A percentile compares a stretch with the other conserved stretches of the same genome.
phyloP scores from a whole-genome alignment of 2,329 filamentous ascomycete species.

The Xylaria sp. region DNA sequence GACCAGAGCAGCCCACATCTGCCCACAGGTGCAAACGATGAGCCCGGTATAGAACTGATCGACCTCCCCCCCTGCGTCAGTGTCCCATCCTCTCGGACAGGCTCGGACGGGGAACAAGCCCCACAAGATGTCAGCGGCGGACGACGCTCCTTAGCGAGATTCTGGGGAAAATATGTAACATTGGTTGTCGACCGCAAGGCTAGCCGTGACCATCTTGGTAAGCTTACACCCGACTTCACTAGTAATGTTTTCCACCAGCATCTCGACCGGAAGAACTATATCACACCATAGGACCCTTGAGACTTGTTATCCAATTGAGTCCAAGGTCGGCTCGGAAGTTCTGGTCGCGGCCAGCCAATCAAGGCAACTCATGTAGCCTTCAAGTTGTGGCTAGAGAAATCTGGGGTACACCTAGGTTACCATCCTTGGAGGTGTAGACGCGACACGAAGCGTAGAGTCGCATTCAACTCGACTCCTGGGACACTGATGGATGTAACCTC shows the following conservation, averaged over 20 bases:
- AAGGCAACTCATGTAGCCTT: slow-evolving; percentile 23
- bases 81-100: slow-evolving; percentile 25
- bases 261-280: not conserved
- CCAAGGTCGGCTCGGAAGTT: slow-evolving; percentile 21
- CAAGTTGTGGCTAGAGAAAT: slow-evolving; percentile 24
- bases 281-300: not conserved
- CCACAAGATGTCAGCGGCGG: not conserved
- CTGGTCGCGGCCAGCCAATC: slow-evolving; percentile 21
- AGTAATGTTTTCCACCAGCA: slow-evolving; percentile 1
- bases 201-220: slow-evolving; percentile 61
- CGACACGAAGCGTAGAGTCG: slow-evolving; percentile 1
- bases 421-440: slow-evolving; percentile 11
- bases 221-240: slow-evolving; percentile 22
- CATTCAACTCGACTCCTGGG: slow-evolving; percentile 6
- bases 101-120: slow-evolving; percentile 8
- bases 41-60: slow-evolving; percentile 28
- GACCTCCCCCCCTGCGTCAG: slow-evolving; percentile 24
- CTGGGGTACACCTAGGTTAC: slow-evolving; percentile 14
- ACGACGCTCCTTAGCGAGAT: slow-evolving; percentile 23
- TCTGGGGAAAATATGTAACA: slow-evolving; percentile 54
- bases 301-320: slow-evolving; percentile 16
- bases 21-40: slow-evolving; percentile 23
- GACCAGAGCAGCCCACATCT: slow-evolving; percentile 18
- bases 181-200: slow-evolving; percentile 52
- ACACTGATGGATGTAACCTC: slow-evolving; percentile 21